Evolutionary conservation across 257 asterid genomes (phyloP).

Genomic region (Jacaranda mimosifolia): DNA sequence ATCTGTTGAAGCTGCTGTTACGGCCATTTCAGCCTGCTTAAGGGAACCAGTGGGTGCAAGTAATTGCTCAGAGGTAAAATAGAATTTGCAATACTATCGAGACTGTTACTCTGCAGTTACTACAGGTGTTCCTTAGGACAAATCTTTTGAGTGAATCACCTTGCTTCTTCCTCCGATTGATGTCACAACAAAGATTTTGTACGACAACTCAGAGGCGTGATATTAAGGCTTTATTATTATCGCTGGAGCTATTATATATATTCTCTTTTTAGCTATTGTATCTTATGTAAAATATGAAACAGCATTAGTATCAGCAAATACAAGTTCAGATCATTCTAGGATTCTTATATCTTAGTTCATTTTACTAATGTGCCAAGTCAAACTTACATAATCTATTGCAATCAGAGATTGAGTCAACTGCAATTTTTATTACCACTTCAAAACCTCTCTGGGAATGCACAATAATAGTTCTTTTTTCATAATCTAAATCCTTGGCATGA

Average conservation of each 20-base stretch:
- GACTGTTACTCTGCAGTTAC: neutral
- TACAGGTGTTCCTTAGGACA: neutral
- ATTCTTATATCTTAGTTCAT: too few relatives aligned
- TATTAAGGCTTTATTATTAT: neutral
- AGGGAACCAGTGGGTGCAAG: constrained; percentile 79
- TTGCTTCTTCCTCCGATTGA: neutral
- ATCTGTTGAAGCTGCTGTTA: constrained; percentile 89
- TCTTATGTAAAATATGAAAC: constrained; percentile 16
- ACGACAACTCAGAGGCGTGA: constrained; percentile 2
- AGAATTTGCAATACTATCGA: constrained; percentile 9
- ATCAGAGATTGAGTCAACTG: too few relatives aligned
- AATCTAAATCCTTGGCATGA: too few relatives aligned
- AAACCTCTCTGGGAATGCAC: too few relatives aligned
- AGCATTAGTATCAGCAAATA: neutral
- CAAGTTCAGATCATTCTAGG: too few relatives aligned
- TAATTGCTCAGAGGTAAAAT: constrained; percentile 78
- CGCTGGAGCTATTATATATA: neutral
- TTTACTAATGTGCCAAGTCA: too few relatives aligned
- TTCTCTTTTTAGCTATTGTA: neutral
- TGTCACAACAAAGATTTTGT: neutral
- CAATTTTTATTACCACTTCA: too few relatives aligned
- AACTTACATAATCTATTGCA: too few relatives aligned
- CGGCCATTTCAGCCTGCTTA: constrained; percentile 78
- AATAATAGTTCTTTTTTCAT: too few relatives aligned
- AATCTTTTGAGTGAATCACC: neutral